Evolutionary conservation across 2,329 filamentous ascomycete species (phyloP).

Genomic region (Fusarium pininemorale): DNA sequence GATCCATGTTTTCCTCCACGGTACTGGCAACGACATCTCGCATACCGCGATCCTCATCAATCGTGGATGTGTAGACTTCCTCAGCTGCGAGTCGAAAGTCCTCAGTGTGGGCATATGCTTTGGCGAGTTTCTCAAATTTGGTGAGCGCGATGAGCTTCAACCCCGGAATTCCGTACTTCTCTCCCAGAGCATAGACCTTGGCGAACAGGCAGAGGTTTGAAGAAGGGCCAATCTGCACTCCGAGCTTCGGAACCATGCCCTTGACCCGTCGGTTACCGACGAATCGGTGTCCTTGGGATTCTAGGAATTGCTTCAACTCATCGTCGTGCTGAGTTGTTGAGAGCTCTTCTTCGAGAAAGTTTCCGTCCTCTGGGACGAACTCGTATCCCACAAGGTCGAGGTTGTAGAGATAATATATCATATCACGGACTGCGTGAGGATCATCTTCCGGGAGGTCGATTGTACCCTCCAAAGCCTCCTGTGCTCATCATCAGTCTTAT

Average conservation of each 20-base stretch:
- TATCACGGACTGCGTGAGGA: neutral
- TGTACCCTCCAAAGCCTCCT: neutral
- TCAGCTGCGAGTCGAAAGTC: neutral
- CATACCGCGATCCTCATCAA: neutral
- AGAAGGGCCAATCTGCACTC: neutral
- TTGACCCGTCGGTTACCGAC: fast-evolving
- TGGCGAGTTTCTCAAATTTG: neutral
- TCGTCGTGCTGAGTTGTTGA: neutral
- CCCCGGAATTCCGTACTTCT: neutral
- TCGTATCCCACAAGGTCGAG: neutral
- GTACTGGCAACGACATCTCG: neutral
- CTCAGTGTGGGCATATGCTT: neutral
- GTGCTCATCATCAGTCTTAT: neutral
- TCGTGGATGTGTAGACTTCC: conserved; percentile 2
- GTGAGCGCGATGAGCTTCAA: neutral
- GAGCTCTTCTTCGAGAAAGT: neutral
- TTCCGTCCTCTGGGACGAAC: neutral
- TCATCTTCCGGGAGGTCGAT: conserved; percentile 15
- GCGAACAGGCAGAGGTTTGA: neutral
- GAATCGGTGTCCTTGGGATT: fast-evolving
- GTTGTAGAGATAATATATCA: conserved; percentile 11
- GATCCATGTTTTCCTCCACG: fast-evolving
- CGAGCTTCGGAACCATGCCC: neutral
- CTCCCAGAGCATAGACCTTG: neutral
- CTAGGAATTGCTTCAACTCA: fast-evolving